phyloP scores from a whole-genome alignment of 2,329 filamentous ascomycete species.

The Trichoderma sp. region DNA sequence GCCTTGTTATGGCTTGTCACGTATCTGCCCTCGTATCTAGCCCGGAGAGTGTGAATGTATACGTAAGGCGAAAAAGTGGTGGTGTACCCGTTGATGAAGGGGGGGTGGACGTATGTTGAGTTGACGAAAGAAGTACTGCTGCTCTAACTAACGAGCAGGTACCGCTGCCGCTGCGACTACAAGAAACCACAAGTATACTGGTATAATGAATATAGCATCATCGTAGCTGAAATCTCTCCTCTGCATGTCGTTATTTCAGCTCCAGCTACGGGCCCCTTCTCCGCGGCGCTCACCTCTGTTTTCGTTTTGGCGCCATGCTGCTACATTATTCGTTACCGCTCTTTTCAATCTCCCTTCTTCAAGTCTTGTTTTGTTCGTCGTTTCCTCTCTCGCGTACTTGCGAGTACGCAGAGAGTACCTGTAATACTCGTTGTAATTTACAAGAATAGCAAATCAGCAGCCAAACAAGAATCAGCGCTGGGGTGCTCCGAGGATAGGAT shows the following conservation, averaged over 20 bases:
- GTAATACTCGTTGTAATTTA: constrained; percentile 11
- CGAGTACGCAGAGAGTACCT: constrained; percentile 16
- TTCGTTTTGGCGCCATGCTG: not conserved
- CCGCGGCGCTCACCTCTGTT: not conserved
- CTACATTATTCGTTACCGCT: constrained; percentile 16
- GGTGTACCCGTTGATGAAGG: not conserved
- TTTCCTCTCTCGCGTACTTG: constrained; percentile 4
- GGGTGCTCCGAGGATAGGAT: not conserved
- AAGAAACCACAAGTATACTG: not conserved
- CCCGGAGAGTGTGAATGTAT: not conserved
- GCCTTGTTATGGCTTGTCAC: not conserved
- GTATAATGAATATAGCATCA: not conserved
- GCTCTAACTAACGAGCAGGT: not conserved
- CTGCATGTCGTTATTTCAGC: not conserved
- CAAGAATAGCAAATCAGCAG: constrained; percentile 2
- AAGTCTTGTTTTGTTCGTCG: not conserved
- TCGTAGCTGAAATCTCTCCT: not conserved
- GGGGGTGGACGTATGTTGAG: not conserved
- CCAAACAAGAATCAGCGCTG: not conserved
- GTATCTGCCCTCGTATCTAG: not conserved
- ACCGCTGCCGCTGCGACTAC: not conserved
- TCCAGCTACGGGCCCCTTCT: not conserved
- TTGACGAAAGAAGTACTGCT: not conserved
- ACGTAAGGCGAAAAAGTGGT: not conserved
- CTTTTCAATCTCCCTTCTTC: not conserved